Evolutionary conservation across 495 filamentous ascomycete species (phyloP).

Genomic region (Aspergillus wentii): DNA sequence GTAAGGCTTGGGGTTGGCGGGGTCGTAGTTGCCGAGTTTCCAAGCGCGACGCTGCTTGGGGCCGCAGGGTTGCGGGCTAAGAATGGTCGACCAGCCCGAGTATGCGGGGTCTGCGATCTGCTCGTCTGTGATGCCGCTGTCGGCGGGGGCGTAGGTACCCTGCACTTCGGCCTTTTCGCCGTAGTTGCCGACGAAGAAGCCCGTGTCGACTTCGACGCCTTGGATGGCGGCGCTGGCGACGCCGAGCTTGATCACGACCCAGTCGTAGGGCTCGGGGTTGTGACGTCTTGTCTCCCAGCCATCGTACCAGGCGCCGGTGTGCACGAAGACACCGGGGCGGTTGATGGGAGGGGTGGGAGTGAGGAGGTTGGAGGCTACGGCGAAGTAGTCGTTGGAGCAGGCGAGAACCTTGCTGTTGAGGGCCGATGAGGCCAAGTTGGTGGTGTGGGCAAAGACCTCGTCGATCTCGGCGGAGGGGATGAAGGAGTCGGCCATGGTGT

Average conservation of each 20-base stretch:
- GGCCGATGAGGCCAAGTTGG: constrained; percentile 72
- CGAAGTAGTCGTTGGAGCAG: constrained; percentile 88
- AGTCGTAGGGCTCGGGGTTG: constrained; percentile 75
- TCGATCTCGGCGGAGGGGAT: constrained; percentile 60
- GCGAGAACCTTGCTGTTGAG: constrained; percentile 71
- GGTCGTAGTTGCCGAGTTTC: constrained; percentile 49
- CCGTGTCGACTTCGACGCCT: constrained; percentile 83
- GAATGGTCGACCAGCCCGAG: constrained; percentile 66
- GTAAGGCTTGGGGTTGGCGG: constrained; percentile 58
- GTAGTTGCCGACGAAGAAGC: constrained; percentile 84
- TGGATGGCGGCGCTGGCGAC: constrained; percentile 69
- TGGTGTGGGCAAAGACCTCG: constrained; percentile 52
- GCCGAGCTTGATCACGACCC: constrained; percentile 76
- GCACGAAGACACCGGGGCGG: constrained; percentile 76
- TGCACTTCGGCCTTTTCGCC: constrained; percentile 80
- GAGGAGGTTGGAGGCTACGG: constrained; percentile 72
- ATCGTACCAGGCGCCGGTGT: constrained; percentile 89
- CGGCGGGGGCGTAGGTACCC: constrained; percentile 55
- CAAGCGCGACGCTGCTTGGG: constrained; percentile 74
- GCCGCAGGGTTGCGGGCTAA: constrained; percentile 66
- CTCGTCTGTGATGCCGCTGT: constrained; percentile 51
- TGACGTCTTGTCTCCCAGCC: constrained; percentile 92
- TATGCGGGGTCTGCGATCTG: constrained; percentile 56
- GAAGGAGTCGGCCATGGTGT: constrained; percentile 14
- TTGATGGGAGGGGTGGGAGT: constrained; percentile 70